Evolutionary conservation across 345 rosid species (phyloP), one percentile per base, ranked within the genome.

Genomic region (Murraya koenigii): DNA sequence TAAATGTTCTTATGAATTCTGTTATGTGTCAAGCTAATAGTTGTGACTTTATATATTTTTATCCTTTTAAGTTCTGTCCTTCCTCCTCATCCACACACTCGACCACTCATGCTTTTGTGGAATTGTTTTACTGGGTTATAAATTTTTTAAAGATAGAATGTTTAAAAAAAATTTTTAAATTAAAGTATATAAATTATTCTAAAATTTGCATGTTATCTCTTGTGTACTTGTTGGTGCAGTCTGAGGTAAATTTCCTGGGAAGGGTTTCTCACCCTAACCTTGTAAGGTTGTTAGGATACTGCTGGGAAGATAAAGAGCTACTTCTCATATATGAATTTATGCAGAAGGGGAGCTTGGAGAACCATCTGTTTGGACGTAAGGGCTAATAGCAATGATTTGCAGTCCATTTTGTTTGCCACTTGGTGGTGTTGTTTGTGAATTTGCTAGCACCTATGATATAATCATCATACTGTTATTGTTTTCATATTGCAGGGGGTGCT

Each of bases 261-360:
- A 83, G 94, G 83, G 80, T 93, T 74, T 90, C 90, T 72, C 99
- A 95, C 81, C 99, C 97, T 11, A 86, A 95, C 83, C 96, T 95
- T 1, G 99, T 95, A 75, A 90, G 75, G 83, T 85, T 95, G 55
- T 68, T 92, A 68, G 99, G 99, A 62, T 95, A 93, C 65, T 95
- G 97, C 64, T 86, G 78, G 82, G 99, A 95, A 75, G 91, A 87
- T n/a, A 80, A 71, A 23, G 98, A 91, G 44, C 94, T 95, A 64
- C 99, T 95, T 76, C 91, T 95, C 1, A 89, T 90, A 52, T 92
- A 95, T 30, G 98, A 95, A 77, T 95, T 85, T 70, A 92, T 93
- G 98, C 98, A 92, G 69, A 95, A 89, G 79, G 99, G 99, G 49
- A 95, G 99, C 87, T 83, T 95, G 85, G 99, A 93, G 82, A 89